These are phyloP conservation scores for Suhomyces anneliseae DNA, from an alignment of 1,139 yeast genomes.

Conservation along the genomic window DNA sequence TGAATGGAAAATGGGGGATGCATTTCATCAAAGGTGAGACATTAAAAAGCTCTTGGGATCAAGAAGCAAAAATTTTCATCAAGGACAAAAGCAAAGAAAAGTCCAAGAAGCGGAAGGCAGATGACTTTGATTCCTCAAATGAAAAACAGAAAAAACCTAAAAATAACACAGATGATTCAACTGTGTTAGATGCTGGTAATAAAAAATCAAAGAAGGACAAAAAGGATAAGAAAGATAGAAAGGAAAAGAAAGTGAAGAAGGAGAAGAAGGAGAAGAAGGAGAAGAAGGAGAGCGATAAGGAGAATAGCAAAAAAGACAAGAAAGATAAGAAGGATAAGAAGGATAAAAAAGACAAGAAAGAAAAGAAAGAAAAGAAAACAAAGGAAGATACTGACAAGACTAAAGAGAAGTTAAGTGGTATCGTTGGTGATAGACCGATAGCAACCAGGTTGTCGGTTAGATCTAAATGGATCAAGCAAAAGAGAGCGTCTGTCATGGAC, in stretches of 20 bases:
- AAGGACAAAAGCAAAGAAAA: slow-evolving; percentile 3
- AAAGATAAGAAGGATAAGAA: slow-evolving; percentile 19
- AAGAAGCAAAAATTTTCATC: slow-evolving; percentile 42
- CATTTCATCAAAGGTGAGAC: slow-evolving; percentile 84
- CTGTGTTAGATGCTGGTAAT: slow-evolving; percentile 17
- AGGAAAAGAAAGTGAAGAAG: slow-evolving; percentile 30
- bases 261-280: slow-evolving; percentile 26
- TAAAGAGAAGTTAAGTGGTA: slow-evolving; percentile 13
- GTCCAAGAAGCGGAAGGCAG: slow-evolving; percentile 14
- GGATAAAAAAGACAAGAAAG: slow-evolving; percentile 21
- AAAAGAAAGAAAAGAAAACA: slow-evolving; percentile 19
- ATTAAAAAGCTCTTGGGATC: slow-evolving; percentile 80
- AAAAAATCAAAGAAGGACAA: slow-evolving; percentile 18
- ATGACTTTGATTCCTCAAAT: slow-evolving; percentile 5
- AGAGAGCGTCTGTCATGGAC: slow-evolving; percentile 89
- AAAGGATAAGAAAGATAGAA: slow-evolving; percentile 19
- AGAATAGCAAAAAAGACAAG: slow-evolving; percentile 18
- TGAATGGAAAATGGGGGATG: slow-evolving; percentile 84
- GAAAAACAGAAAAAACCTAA: neutral
- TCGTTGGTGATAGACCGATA: slow-evolving; percentile 25
- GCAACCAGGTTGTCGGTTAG: slow-evolving; percentile 75
- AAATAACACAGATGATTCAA: neutral
- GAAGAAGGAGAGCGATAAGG: slow-evolving; percentile 26
- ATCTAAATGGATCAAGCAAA: slow-evolving; percentile 83
- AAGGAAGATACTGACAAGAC: slow-evolving; percentile 19